Evolutionary conservation across 257 asterid species (phyloP).

Genomic region (Mitragyna speciosa): DNA sequence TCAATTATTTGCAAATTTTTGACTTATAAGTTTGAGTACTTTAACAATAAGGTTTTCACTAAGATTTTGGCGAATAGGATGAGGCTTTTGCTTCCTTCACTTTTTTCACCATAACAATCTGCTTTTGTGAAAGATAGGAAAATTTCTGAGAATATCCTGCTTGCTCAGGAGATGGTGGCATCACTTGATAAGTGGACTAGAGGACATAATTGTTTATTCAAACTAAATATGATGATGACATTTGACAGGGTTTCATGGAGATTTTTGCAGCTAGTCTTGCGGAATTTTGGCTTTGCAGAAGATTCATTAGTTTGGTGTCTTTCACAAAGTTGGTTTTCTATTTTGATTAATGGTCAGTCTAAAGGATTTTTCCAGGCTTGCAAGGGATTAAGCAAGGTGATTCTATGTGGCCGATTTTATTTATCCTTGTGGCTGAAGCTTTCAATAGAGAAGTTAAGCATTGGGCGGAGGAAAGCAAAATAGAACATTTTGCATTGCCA

Average conservation of each 20-base stretch:
- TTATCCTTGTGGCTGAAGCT: too few species aligned
- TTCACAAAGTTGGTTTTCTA: not conserved
- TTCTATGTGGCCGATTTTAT: too few species aligned
- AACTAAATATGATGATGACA: not conserved
- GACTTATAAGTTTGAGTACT: not conserved
- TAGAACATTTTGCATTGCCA: too few species aligned
- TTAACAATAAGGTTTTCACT: not conserved
- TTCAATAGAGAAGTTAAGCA: too few species aligned
- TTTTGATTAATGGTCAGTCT: not conserved
- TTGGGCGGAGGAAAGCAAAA: too few species aligned
- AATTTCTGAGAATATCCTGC: not conserved
- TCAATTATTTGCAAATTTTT: not conserved
- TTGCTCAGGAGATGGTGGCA: not conserved
- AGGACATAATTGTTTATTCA: not conserved
- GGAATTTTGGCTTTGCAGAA: not conserved
- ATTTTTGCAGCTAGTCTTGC: not conserved
- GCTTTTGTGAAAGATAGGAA: not conserved
- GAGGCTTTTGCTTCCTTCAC: not conserved
- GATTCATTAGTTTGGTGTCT: not conserved
- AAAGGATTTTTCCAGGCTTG: too few species aligned
- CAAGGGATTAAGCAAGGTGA: too few species aligned
- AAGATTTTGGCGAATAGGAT: not conserved
- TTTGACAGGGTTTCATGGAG: not conserved
- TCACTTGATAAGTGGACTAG: not conserved
- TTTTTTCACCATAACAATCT: not conserved